Evolutionary conservation across 108 stramenopile genomes (phyloP).

Genomic region (Aurantiochytrium sp.): DNA sequence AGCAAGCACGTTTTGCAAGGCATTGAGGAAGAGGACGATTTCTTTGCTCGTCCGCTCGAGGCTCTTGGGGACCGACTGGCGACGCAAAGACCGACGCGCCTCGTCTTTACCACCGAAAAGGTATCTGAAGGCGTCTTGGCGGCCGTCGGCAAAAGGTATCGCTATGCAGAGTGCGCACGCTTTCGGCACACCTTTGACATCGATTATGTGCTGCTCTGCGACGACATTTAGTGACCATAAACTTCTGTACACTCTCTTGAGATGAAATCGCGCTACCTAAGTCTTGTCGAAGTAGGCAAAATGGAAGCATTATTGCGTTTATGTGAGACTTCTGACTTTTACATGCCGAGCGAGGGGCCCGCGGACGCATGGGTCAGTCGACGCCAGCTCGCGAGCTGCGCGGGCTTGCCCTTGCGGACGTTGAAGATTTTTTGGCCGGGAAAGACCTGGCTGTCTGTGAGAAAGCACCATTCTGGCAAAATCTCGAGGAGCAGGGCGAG

Average conservation of each 20-base stretch:
- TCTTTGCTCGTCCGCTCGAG: background rate
- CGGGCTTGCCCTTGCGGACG: background rate
- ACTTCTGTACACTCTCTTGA: no score
- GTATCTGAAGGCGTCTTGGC: background rate
- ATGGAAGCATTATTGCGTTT: no score
- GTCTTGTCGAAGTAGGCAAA: no score
- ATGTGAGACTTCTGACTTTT: no score
- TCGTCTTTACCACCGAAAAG: background rate
- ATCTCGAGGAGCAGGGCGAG: background rate
- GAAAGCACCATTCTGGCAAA: slow-evolving; percentile 4
- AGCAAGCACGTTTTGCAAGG: background rate
- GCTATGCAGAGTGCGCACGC: no score
- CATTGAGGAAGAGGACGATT: slow-evolving; percentile 12
- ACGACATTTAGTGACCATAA: no score
- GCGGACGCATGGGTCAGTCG: background rate
- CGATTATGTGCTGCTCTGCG: no score
- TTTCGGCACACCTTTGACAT: no score
- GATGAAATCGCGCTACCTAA: no score
- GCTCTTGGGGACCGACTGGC: background rate
- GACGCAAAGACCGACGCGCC: background rate
- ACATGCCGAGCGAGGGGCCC: no score
- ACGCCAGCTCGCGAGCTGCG: background rate
- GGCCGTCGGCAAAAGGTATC: no score
- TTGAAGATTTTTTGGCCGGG: slow-evolving; percentile 3
- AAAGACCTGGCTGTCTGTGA: background rate